Evolutionary conservation across 2,329 filamentous ascomycete genomes (phyloP).

Genomic region (Corinectria fuckeliana): DNA sequence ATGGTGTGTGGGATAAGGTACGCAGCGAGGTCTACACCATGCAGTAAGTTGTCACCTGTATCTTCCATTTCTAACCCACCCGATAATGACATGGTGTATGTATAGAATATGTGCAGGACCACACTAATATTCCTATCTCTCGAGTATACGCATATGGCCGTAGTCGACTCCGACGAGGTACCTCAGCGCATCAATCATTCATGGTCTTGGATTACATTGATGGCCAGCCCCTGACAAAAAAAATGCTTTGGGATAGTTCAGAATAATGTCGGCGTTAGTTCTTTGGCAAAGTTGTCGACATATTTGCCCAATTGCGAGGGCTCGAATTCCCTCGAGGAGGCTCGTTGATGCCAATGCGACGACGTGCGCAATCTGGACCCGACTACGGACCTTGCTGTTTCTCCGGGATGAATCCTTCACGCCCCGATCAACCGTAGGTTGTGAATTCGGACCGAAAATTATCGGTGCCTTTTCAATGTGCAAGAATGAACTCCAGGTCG

Average conservation of each 20-base stretch:
- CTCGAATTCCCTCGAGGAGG: no score
- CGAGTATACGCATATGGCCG: neutral
- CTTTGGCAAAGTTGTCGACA: no score
- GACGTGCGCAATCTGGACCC: no score
- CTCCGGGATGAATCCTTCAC: no score
- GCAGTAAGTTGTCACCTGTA: neutral
- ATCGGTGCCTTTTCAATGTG: neutral
- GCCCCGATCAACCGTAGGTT: no score
- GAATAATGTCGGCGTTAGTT: no score
- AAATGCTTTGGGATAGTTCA: no score
- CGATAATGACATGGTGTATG: no score
- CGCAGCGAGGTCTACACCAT: neutral
- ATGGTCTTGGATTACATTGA: neutral
- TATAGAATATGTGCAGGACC: no score
- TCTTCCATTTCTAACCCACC: neutral
- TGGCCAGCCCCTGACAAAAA: neutral
- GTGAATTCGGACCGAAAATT: neutral
- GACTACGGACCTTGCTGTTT: no score
- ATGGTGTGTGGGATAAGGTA: neutral
- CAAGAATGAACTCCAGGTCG: neutral
- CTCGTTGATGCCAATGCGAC: no score
- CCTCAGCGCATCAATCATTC: neutral
- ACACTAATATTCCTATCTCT: neutral
- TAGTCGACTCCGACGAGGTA: neutral
- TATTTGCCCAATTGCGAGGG: no score